A percentile compares a stretch with the other conserved stretches of the same genome.
These are phyloP conservation scores for Xylaria sp. DNA, from an alignment of 2,329 filamentous ascomycete genomes.

Conservation along the genomic window DNA sequence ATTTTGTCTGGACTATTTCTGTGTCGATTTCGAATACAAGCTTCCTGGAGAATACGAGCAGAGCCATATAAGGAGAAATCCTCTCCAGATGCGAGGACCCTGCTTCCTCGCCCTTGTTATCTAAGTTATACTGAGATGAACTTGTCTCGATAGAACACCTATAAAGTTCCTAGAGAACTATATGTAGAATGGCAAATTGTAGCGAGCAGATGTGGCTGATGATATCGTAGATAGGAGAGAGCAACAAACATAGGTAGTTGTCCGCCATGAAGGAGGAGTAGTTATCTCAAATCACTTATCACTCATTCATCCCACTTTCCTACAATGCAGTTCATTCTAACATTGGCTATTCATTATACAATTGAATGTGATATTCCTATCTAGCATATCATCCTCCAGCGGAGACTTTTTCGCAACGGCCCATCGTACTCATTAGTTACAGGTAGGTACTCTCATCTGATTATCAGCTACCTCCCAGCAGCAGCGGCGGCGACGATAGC, in stretches of 20 bases:
- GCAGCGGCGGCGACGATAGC: neutral
- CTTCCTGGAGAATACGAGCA: too few relatives aligned
- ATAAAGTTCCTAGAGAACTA: neutral
- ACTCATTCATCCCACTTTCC: too few relatives aligned
- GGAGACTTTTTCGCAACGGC: slow-evolving; percentile 10
- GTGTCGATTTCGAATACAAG: too few relatives aligned
- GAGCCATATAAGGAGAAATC: too few relatives aligned
- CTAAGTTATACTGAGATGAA: too few relatives aligned
- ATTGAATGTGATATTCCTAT: slow-evolving; percentile 25
- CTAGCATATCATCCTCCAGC: slow-evolving; percentile 12
- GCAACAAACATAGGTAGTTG: neutral
- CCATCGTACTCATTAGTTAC: too few relatives aligned
- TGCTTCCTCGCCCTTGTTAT: too few relatives aligned
- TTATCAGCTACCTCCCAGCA: neutral
- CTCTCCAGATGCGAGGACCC: too few relatives aligned
- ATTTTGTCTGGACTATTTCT: too few relatives aligned
- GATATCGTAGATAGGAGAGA: neutral
- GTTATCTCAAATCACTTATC: neutral
- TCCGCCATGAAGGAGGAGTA: neutral
- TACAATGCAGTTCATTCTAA: neutral
- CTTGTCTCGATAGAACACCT: too few relatives aligned
- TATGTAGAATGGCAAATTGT: neutral
- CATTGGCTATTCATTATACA: slow-evolving; percentile 27
- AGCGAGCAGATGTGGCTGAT: neutral
- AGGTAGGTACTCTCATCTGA: too few relatives aligned